Conservation (phyloP, 495 filamentous ascomycete genomes). For the Xylaria cubensis region DNA sequence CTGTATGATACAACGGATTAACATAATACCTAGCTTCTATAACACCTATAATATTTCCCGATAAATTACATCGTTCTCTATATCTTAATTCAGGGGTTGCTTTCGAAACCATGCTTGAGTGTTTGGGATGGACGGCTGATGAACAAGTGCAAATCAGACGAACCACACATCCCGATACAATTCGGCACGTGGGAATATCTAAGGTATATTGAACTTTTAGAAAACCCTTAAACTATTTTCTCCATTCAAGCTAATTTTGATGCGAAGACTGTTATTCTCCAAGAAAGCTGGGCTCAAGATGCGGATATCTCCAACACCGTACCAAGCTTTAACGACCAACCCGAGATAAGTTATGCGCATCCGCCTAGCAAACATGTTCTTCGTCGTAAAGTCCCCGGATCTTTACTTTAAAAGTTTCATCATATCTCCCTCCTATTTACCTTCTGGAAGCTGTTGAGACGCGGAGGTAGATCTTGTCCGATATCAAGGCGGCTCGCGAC, state of each 20-base stretch:
- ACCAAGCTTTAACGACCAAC: neutral
- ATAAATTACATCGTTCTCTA: neutral
- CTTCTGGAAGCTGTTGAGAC: slow-evolving; percentile 25
- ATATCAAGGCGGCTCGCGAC: slow-evolving; percentile 3
- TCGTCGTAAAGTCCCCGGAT: neutral
- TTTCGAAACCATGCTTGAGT: slow-evolving; percentile 15
- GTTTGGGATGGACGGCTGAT: slow-evolving; percentile 22
- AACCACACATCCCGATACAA: slow-evolving; percentile 9
- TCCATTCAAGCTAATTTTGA: neutral
- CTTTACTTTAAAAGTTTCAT: neutral
- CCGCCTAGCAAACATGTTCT: neutral
- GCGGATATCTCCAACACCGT: slow-evolving; percentile 1
- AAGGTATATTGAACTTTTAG: neutral
- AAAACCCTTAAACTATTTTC: neutral
- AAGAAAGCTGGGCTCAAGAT: slow-evolving; percentile 5
- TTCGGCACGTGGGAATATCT: slow-evolving; percentile 11
- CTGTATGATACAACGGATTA: neutral
- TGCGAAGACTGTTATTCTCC: neutral
- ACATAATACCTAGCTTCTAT: neutral
- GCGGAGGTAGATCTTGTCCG: slow-evolving; percentile 21
- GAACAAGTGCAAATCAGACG: slow-evolving; percentile 22
- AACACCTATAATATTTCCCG: neutral
- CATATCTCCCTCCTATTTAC: neutral
- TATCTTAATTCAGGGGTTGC: slow-evolving; percentile 8
- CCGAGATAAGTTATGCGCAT: slow-evolving; percentile 4